Percentiles rank a stretch among this genome's conserved stretches.
Conservation (phyloP, 306 rosid species). For the Begonia peltatifolia region DNA sequence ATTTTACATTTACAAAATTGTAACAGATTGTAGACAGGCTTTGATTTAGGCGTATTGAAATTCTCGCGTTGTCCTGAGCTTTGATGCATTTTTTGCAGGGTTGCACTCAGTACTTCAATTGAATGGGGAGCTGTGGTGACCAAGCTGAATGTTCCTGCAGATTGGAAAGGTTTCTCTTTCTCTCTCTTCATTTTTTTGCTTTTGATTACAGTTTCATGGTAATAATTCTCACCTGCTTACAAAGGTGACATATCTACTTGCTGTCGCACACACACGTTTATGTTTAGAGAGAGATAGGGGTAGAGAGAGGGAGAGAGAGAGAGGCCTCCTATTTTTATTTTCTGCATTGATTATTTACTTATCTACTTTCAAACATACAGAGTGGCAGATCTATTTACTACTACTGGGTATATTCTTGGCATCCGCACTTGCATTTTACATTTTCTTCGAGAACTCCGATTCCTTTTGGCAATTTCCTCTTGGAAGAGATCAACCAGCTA, state of each 20-base stretch:
- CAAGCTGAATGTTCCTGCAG: slow-evolving; percentile 77
- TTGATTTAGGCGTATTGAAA: too few relatives aligned
- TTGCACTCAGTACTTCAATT: slow-evolving; percentile 55
- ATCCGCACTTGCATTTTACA: slow-evolving; percentile 60
- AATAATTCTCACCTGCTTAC: too few relatives aligned
- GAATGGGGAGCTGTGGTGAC: slow-evolving; percentile 90
- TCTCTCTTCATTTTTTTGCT: not conserved
- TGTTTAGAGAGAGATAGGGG: too few relatives aligned
- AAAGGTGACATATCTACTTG: too few relatives aligned
- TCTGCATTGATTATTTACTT: too few relatives aligned
- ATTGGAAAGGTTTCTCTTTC: slow-evolving; percentile 77
- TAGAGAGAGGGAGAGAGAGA: too few relatives aligned
- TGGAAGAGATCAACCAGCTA: slow-evolving; percentile 46
- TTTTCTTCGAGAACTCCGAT: slow-evolving; percentile 82
- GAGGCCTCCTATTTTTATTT: too few relatives aligned
- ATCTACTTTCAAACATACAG: slow-evolving; percentile 58
- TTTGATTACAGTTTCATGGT: too few relatives aligned
- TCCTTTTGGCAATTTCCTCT: slow-evolving; percentile 82
- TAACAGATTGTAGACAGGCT: too few relatives aligned
- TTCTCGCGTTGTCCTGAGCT: too few relatives aligned
- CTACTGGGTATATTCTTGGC: slow-evolving; percentile 64
- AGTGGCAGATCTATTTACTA: slow-evolving; percentile 91
- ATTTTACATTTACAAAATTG: too few relatives aligned
- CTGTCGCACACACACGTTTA: too few relatives aligned
- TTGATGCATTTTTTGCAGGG: slow-evolving; percentile 29